Base-by-base conservation (phyloP, 257 asterid genomes). In the Lycium ferocissimum region DNA sequence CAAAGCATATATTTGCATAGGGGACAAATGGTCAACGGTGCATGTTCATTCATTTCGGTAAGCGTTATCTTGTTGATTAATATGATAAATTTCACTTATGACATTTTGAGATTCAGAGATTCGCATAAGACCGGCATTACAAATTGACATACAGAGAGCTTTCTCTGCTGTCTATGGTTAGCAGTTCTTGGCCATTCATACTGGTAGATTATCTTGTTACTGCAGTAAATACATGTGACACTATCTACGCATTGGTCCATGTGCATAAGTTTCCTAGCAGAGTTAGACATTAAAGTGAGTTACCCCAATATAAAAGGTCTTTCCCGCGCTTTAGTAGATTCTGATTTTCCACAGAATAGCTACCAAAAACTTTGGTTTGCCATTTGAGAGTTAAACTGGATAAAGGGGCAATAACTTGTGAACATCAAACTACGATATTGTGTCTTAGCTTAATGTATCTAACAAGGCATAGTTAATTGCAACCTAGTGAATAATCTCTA, bases 381-480 rank as follows among this genome's bases (percentile, higher is more conserved):
- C 62, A 49, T 51, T 75, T 49, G 43, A 75, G 62, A 22, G 43
- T 37, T 49, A 75, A 22, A 51, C 43, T 75, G 62, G 45, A 51
- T 20, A 75, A 75, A 75, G 20, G 38, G 62, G 57, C 80, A 47
- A 73, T 45, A 73, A 73, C 80, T 73, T 73, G 38, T 73, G 80
- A n/a, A 20, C 80, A 47, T 49, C 43, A 75, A 20, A 47, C 81
- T 49, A 40, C 47, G 62, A 17, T 26, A 51, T 22, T 49, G 61
- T 26, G 40, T 49, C 81, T 75, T 47, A 12, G 81, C 43, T 6
- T 47, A 75, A 49, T 3, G n/a, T 22, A 75, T 20, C 13, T 47
- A 14, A 20, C 81, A 75, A 22, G n/a, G 11, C 12, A 49, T 11
- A 75, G 45, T 49, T 22, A 22, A 22, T 49, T 6, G 62, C 43